phyloP scores from a whole-genome alignment of 768 basidiomycete species.

The Dioszegia aurantiaca region DNA sequence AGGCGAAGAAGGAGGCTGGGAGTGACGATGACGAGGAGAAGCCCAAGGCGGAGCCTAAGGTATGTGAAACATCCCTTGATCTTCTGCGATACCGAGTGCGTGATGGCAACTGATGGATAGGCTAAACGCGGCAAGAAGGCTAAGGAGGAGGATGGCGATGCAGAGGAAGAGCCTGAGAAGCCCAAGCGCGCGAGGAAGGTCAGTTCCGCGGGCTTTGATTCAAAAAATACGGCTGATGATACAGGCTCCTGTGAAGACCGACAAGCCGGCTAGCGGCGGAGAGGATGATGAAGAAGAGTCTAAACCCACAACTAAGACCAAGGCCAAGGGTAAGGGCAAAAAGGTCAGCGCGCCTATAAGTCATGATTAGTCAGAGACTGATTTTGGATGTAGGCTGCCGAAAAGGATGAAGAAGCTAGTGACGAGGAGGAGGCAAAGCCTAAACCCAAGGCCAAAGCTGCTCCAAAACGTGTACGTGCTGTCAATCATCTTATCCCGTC shows the following conservation, averaged over 20 bases:
- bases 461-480: background rate
- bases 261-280: background rate
- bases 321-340: slow-evolving; percentile 1
- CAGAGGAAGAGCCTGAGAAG: background rate
- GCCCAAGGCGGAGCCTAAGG: slow-evolving; percentile 15
- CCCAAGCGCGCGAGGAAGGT: slow-evolving; percentile 15
- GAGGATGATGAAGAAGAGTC: slow-evolving; percentile 15
- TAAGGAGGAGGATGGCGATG: slow-evolving; percentile 24
- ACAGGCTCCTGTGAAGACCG: slow-evolving; percentile 56
- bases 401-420: background rate
- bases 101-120: background rate
- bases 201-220: slow-evolving; percentile 14
- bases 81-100: too few species aligned
- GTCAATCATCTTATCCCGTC: too few species aligned
- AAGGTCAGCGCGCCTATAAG: background rate
- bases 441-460: background rate
- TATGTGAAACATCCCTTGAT: slow-evolving; percentile 18
- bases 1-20: slow-evolving; percentile 19
- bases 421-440: background rate
- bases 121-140: slow-evolving; percentile 19
- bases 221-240: slow-evolving; percentile 27
- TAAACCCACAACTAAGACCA: slow-evolving; percentile 3
- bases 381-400: background rate
- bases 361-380: background rate
- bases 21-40: slow-evolving; percentile 20